Evolutionary conservation across 2,329 filamentous ascomycete species (phyloP), one percentile per base, ranked within the genome.

Genomic region (Pyrenophora teres): DNA sequence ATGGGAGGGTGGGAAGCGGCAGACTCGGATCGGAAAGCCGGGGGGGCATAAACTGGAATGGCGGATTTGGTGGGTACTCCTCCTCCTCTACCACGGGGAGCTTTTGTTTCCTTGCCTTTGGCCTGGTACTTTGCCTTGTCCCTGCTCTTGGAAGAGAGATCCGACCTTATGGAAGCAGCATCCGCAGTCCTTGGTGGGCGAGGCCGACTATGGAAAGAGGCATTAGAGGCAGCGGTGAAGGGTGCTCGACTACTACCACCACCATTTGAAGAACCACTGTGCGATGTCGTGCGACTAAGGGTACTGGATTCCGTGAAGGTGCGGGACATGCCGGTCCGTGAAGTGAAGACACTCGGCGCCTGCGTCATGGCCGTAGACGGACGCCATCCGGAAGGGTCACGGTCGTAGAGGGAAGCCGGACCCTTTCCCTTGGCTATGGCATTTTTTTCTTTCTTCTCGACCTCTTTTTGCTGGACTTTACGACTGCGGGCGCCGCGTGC

Each of bases 401-500:
- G 55, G 19, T 53, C 58, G n/a, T 52, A 54, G 25, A 60, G 52
- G 6, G 55, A 39, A 23, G 70, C 65, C 30, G 64, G 52, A n/a
- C 55, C 57, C 43, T 69, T 71, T 4, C 59, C 55, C 40, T 73
- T 72, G 12, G 62, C 61, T n/a, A 64, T 56, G 10, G 56, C 45
- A 52, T 73, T 75, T 56, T 73, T 74, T 50, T 74, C 74, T 41
- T 68, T 69, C 58, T 75, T 76, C 44, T 74, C 62, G 12, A 75
- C 72, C 33, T 74, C 65, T 50, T 75, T 75, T 27, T 66, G 61
- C 47, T 73, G 67, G n/a, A 68, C 70, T 58, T 76, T 76, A 4
- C 74, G 69, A 47, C 71, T 71, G 18, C 71, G 63, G 12, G 73
- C 73, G 32, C 74, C 74, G 63, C 74, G 61, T 48, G 71, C 73